These are phyloP conservation scores for Cladosporium sp. DNA, from an alignment of 2,329 filamentous ascomycete genomes.

Conservation along the genomic window DNA sequence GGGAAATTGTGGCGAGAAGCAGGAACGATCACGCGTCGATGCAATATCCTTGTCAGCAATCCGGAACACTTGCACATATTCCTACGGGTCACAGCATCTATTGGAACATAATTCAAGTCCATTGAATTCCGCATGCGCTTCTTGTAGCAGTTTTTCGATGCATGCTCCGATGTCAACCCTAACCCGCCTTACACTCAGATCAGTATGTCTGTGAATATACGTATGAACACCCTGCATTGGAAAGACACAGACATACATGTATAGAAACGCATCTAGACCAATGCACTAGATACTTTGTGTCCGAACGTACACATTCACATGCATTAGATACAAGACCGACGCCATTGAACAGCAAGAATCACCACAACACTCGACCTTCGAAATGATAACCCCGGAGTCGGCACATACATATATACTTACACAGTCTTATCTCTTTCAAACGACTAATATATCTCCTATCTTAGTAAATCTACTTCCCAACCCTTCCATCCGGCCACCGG, in stretches of 20 bases:
- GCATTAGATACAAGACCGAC: neutral
- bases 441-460: no score
- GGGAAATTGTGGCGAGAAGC: neutral
- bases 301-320: neutral
- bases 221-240: neutral
- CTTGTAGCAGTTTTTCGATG: neutral
- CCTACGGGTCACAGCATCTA: neutral
- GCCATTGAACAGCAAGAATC: neutral
- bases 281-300: neutral
- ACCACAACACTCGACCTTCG: neutral
- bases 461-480: neutral
- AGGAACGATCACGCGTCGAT: neutral
- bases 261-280: no score
- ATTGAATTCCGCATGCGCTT: neutral
- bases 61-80: neutral
- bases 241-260: no score
- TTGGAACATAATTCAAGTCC: neutral
- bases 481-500: conserved; percentile 12
- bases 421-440: no score
- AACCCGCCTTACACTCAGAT: neutral
- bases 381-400: no score
- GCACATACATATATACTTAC: no score
- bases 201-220: neutral
- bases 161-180: neutral
- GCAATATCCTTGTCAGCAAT: neutral